Evolutionary conservation across 768 basidiomycete species (phyloP), one percentile per base, ranked within the genome.

Genomic region (Neoboletus subvelutipes): DNA sequence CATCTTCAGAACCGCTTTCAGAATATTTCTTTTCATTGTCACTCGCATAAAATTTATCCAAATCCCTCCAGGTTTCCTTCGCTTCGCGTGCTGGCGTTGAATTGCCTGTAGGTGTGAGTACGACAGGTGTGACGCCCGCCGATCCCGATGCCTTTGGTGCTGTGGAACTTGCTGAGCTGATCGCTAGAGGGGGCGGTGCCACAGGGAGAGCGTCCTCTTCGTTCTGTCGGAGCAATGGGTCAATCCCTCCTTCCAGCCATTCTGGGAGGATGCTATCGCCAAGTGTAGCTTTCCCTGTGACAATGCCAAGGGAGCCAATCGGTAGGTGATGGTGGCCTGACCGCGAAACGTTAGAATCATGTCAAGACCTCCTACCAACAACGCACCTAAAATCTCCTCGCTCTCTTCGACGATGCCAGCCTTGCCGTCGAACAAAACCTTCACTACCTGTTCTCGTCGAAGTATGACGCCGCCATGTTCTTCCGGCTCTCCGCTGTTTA

Each of bases 181-280:
- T 72, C 2, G 80, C 77, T 34, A 73, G 73, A 20, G 71, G 67
- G 9, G 66, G 67, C 22, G 74, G 69, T 33, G 71, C 67, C 24
- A 42, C 31, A 2, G 62, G 65, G n/a, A 66, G 65, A 1, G 62
- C 61, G 54, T 88, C 87, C 11, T 87, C 85, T 45, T 80, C 82
- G 20, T 75, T 77, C 58, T 93, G 88, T 56, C 95, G 81, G 54
- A 98, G 72, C 0, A 81, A 77, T 1, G 90, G 75, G 61, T 94
- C 91, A 5, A 91, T 91, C 0, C 93, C 94, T 53, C 83, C 78
- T 70, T 95, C 92, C 6, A 90, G 78, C 95, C 95, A 97, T 64
- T 92, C 92, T 0, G 92, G 91, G 0, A 96, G 71, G 54, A 76
- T 50, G 33, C 70, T 75, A 29, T 71, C 68, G 10, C 55, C 73